Evolutionary conservation across 176 grass and related monocot species (phyloP).

Genomic region (Aegilops speltoides): DNA sequence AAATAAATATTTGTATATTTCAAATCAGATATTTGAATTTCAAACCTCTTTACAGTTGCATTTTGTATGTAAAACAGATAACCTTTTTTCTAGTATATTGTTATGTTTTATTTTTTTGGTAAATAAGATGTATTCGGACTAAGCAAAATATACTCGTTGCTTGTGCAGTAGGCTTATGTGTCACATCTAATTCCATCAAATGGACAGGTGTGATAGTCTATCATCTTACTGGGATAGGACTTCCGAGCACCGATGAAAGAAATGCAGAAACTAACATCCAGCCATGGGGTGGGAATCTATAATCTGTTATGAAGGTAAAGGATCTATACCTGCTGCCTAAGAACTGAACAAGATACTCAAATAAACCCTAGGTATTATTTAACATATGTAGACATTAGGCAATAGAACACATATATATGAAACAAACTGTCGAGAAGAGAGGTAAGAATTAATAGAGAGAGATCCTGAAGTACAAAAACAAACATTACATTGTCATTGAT

Average conservation of each 20-base stretch:
- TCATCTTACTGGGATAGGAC: background rate
- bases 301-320: slow-evolving; percentile 18
- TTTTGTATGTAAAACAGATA: background rate
- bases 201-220: background rate
- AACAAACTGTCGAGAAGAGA: background rate
- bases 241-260: background rate
- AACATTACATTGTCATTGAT: slow-evolving; percentile 92
- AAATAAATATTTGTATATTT: background rate
- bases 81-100: background rate
- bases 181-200: background rate
- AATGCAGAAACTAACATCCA: background rate
- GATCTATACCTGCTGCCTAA: background rate
- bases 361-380: background rate
- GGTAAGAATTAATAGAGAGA: background rate
- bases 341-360: background rate
- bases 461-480: background rate
- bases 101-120: background rate
- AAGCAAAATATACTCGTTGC: background rate
- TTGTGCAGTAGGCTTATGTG: background rate
- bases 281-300: background rate
- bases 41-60: background rate
- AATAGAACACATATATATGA: background rate
- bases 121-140: background rate
- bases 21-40: background rate
- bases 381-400: background rate